A percentile compares a stretch with the other conserved stretches of the same genome.
phyloP scores from a whole-genome alignment of 495 filamentous ascomycete species.

The Tetracladium marchalianum region DNA sequence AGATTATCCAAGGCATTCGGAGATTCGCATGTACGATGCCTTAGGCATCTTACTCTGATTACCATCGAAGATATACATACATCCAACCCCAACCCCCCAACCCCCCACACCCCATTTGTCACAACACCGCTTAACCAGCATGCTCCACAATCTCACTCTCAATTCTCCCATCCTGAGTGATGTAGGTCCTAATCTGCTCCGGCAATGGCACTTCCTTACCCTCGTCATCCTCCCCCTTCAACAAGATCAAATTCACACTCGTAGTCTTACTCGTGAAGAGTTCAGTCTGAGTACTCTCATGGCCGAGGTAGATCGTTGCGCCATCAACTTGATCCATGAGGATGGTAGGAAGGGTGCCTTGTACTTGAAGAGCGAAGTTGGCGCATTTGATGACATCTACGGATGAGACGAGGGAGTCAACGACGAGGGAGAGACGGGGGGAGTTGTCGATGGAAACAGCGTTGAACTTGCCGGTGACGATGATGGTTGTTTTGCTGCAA shows the following conservation, averaged over 20 bases:
- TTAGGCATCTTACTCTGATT: neutral
- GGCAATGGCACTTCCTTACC: slow-evolving; percentile 79
- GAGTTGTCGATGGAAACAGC: slow-evolving; percentile 91
- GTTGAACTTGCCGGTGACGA: slow-evolving; percentile 86
- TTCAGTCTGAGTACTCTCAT: slow-evolving; percentile 65
- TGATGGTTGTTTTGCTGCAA: slow-evolving; percentile 84
- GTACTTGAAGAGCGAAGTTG: slow-evolving; percentile 84
- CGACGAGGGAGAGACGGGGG: slow-evolving; percentile 67
- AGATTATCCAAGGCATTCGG: no score
- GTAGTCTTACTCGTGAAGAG: slow-evolving; percentile 81
- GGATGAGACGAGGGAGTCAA: slow-evolving; percentile 81
- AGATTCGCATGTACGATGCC: no score
- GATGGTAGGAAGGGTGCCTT: slow-evolving; percentile 74
- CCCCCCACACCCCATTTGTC: neutral
- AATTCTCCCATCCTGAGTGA: slow-evolving; percentile 55
- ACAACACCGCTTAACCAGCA: slow-evolving; percentile 42
- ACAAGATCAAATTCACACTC: slow-evolving; percentile 75
- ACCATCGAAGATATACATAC: neutral
- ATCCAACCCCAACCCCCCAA: neutral
- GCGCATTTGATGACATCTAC: slow-evolving; percentile 90
- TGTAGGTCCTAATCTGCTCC: slow-evolving; percentile 77
- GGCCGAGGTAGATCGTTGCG: slow-evolving; percentile 73
- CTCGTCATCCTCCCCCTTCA: slow-evolving; percentile 59
- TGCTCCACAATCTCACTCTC: slow-evolving; percentile 87
- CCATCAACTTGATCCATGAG: slow-evolving; percentile 90